Evolutionary conservation across 2,329 filamentous ascomycete genomes (phyloP), one percentile per base, ranked within the genome.

Genomic region (Alternaria alternata): DNA sequence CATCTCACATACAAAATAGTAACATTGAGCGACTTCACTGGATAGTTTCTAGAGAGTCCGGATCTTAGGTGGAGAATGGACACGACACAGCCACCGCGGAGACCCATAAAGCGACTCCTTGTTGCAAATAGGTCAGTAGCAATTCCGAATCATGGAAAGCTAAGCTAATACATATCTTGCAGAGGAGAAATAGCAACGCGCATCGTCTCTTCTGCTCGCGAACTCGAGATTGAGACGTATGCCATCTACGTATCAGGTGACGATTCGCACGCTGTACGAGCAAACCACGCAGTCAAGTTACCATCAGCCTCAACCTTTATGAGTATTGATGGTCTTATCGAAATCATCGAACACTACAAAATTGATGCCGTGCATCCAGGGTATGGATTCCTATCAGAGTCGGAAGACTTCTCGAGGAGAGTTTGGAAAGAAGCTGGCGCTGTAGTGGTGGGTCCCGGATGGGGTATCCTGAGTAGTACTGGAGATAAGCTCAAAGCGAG

Each of bases 121-220:
- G 72, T 87, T 51, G 82, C 84, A 18, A 87, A 87, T 65, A 83
- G 83, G 84, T 84, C 70, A 20, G 39, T 47, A 34, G 41, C 22
- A 16, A 4, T 4, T 11, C 9, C 2, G 7, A 5, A 26, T 24
- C 7, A 28, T 26, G 24, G 2, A 8, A 7, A 28, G 30, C 11
- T 16, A 24, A 0, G 14, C 59, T 63, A 43, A 57, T 20, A 32
- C 22, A 1, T 22, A 32, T 28, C 1, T 22, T 7, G 7, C 53
- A 87, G 87, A 78, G 88, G 88, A 56, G 88, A 90, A 73, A 89
- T 90, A 52, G 87, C 87, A 54, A 83, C 86, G 3, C 82, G 88
- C 12, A 87, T 89, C 48, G 78, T 89, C 34, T 82, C 84, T 30
- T 82, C 87, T 56, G 85, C 85, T n/a, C 81, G 86, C 41, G 88